These are phyloP conservation scores for Vanrija sp. DNA, from an alignment of 1,284 basidiomycete genomes.

Conservation along the genomic window DNA sequence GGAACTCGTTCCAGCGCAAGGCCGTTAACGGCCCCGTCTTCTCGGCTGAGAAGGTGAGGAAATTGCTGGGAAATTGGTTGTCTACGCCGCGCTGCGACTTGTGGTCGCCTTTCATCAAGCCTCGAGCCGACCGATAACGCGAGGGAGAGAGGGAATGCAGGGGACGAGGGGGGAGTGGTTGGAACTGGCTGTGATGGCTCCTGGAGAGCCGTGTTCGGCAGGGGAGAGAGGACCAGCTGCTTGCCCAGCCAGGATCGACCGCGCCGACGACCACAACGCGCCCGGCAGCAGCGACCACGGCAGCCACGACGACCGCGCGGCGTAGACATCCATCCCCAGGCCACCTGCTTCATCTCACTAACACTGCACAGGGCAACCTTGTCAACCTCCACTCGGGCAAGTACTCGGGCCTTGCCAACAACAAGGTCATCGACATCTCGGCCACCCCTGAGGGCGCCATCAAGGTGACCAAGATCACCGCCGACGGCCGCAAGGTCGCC, in stretches of 20 bases:
- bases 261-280: background rate
- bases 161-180: background rate
- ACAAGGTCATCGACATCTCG: constrained; percentile 68
- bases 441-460: constrained; percentile 59
- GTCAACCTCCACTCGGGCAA: constrained; percentile 81
- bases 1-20: constrained; percentile 81
- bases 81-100: background rate
- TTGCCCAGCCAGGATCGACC: no score
- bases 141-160: background rate
- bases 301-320: background rate
- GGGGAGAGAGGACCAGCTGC: no score
- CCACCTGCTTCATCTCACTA: background rate
- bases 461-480: constrained; percentile 63
- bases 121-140: background rate
- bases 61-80: background rate
- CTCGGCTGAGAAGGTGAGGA: constrained; percentile 75
- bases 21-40: constrained; percentile 70
- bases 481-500: constrained; percentile 53
- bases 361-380: constrained; percentile 68
- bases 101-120: background rate
- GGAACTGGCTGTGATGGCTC: background rate
- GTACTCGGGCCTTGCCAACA: constrained; percentile 80
- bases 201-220: no score
- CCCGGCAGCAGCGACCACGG: background rate
- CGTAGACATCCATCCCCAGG: background rate